Conservation (phyloP, 495 filamentous ascomycete species). For the Hypoxylon intermedium region DNA sequence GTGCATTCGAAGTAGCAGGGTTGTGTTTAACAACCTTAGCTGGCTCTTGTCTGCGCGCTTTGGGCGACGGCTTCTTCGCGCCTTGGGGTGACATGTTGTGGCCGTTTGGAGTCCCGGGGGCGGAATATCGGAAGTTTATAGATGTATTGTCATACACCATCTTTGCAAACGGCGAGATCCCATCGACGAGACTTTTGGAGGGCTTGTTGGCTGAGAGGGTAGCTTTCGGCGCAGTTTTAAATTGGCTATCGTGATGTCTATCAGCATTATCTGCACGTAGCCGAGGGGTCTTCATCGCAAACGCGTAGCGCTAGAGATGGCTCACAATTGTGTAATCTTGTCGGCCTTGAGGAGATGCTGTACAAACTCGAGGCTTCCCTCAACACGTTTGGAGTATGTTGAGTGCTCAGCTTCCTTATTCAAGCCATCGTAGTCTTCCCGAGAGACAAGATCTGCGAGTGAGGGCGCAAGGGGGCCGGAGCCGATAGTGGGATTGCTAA, state of each 20-base stretch:
- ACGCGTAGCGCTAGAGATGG: conserved; percentile 1
- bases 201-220: conserved; percentile 17
- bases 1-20: conserved; percentile 31
- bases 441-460: conserved; percentile 52
- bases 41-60: conserved; percentile 33
- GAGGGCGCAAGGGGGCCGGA: conserved; percentile 57
- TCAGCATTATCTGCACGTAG: conserved; percentile 23
- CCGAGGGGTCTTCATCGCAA: background rate
- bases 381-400: conserved; percentile 49
- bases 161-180: conserved; percentile 52
- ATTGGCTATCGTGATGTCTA: conserved; percentile 62
- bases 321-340: conserved; percentile 77
- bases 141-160: conserved; percentile 53
- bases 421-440: conserved; percentile 54
- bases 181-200: conserved; percentile 36
- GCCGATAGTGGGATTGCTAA: conserved; percentile 71
- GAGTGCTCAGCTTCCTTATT: conserved; percentile 58
- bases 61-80: conserved; percentile 33
- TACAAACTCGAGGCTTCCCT: conserved; percentile 66
- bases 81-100: conserved; percentile 21
- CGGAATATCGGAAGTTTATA: conserved; percentile 46
- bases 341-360: conserved; percentile 72
- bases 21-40: conserved; percentile 39
- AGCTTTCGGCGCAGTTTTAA: conserved; percentile 61
- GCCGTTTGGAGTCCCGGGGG: conserved; percentile 40